Evolutionary conservation across 495 filamentous ascomycete species (phyloP), one percentile per base, ranked within the genome.

Genomic region (Penicillium diatomitis): DNA sequence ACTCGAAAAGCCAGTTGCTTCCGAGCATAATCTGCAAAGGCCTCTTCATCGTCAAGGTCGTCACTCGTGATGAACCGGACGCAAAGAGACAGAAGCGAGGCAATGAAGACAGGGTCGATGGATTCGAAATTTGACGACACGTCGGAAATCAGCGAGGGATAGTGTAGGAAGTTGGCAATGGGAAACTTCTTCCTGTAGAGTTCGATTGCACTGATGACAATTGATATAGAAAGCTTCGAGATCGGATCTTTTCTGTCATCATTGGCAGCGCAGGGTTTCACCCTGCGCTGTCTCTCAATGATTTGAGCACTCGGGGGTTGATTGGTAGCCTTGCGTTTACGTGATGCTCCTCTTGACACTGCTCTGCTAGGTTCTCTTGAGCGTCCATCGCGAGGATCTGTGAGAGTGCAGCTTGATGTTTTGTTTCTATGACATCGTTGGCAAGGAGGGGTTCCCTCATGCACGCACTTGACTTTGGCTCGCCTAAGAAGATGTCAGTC

Each of bases 151-250:
- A 73, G 48, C 4, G 69, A 69, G 2, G 69, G 69, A 41, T 73
- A 73, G 38, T 73, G 69, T 4, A 73, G 58, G 39, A 73, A 73
- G 40, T 73, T 73, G 8, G 66, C 54, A 8, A 71, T 61, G 10
- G 69, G 69, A 44, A 71, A 73, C 41, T 69, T 70, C 45, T 66
- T 70, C 40, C 69, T 57, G 41, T 73, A 73, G 11, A 61, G 61
- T 38, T 73, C 68, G 20, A 67, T 62, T 2, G 69, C 69, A 30
- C 52, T 62, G 54, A 73, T 67, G 28, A 73, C 49, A 6, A 51
- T 66, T 10, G 67, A 52, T 8, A 62, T 29, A 5, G 67, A 48
- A 5, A 71, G 44, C 6, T 52, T 12, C 6, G 62, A 45, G 4
- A 72, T 52, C 2, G 63, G 68, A 37, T 64, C 55, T 5, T 47